These are phyloP conservation scores for Cicer arietinum DNA, from an alignment of 306 rosid genomes.

Conservation along the genomic window DNA sequence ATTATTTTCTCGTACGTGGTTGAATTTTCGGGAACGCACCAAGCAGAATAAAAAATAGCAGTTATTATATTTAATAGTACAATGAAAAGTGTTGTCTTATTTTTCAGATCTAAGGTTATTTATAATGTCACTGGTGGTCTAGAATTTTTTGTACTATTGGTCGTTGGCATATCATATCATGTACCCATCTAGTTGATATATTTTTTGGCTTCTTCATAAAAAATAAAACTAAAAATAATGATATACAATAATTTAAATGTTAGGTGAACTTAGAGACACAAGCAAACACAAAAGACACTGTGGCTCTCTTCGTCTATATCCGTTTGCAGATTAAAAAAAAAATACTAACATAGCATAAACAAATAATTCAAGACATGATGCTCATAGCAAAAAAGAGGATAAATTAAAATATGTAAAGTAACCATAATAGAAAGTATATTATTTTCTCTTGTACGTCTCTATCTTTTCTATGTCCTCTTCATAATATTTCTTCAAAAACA, in stretches of 20 bases:
- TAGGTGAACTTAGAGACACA: conserved; percentile 36
- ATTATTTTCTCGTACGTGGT: neutral
- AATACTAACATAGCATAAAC: neutral
- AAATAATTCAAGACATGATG: neutral
- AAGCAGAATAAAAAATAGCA: conserved; percentile 22
- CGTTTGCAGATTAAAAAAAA: neutral
- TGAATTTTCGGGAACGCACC: neutral
- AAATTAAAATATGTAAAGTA: neutral
- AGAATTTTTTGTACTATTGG: too few species aligned
- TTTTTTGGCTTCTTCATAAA: too few species aligned
- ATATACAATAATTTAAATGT: neutral
- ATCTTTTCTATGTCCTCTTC: neutral
- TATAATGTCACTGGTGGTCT: neutral
- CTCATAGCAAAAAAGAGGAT: neutral
- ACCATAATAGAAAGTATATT: neutral
- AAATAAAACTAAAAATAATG: neutral
- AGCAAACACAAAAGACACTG: conserved; percentile 33
- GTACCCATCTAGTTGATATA: too few species aligned
- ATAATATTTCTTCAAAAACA: too few species aligned
- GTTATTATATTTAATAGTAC: conserved; percentile 7
- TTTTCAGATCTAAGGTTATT: conserved; percentile 1
- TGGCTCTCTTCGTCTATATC: neutral
- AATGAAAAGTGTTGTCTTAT: conserved; percentile 40
- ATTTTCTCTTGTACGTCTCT: neutral
- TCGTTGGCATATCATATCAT: too few species aligned